phyloP scores from a whole-genome alignment of 2,329 filamentous ascomycete genomes.

The Alternaria atra region DNA sequence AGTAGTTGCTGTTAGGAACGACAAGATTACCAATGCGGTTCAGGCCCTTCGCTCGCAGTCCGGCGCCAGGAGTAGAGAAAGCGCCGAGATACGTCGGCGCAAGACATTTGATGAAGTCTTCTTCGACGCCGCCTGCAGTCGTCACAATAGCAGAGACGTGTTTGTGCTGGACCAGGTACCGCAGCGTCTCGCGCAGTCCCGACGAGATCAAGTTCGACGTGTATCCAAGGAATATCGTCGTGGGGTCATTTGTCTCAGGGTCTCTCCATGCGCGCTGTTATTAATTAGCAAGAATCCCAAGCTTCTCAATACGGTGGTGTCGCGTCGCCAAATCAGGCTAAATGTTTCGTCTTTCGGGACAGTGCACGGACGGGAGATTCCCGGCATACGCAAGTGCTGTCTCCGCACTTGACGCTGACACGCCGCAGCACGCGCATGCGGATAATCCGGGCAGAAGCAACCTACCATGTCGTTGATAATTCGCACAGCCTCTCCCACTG shows the following conservation, averaged over 20 bases:
- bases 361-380: conserved; percentile 33
- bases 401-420: conserved; percentile 29
- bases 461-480: conserved; percentile 95
- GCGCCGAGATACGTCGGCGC: conserved; percentile 91
- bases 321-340: conserved; percentile 44
- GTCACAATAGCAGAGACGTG: conserved; percentile 95
- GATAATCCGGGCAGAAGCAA: conserved; percentile 24
- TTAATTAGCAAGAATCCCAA: conserved; percentile 38
- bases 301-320: conserved; percentile 33
- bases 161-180: conserved; percentile 90
- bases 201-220: conserved; percentile 98
- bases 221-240: conserved; percentile 96
- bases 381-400: conserved; percentile 26
- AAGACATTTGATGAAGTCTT: conserved; percentile 98
- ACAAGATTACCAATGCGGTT: conserved; percentile 97
- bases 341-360: conserved; percentile 36
- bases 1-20: conserved; percentile 97
- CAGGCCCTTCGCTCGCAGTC: conserved; percentile 82
- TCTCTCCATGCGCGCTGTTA: conserved; percentile 79
- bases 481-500: conserved; percentile 84
- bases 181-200: conserved; percentile 87
- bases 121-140: conserved; percentile 93
- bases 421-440: conserved; percentile 17
- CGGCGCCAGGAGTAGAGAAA: conserved; percentile 79
- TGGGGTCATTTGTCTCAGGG: conserved; percentile 77